Conservation (phyloP, 139 green algal genomes). For the Pseudopediastrum boryanum region DNA sequence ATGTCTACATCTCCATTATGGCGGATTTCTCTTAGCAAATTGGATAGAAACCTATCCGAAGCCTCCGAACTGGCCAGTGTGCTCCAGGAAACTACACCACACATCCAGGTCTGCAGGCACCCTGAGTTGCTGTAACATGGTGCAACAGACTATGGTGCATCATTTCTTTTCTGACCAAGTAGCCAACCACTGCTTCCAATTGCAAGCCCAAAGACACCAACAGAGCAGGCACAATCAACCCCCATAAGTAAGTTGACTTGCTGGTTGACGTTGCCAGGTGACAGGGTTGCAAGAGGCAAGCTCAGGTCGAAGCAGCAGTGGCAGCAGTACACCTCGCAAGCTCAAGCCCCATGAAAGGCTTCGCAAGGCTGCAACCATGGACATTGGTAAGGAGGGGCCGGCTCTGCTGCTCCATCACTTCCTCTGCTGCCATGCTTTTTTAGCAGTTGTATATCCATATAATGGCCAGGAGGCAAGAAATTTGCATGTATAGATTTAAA, state of each 20-base stretch:
- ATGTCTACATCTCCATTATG: constrained; percentile 26
- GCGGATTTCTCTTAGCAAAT: constrained; percentile 37
- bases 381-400: too few relatives aligned
- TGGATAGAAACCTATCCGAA: constrained; percentile 50
- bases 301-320: too few relatives aligned
- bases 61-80: constrained; percentile 72
- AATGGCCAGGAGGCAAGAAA: not conserved
- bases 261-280: not conserved
- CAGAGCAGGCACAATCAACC: constrained; percentile 2
- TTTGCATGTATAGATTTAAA: not conserved
- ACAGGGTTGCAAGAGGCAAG: too few relatives aligned
- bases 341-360: too few relatives aligned
- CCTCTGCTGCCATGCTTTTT: too few relatives aligned
- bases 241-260: not conserved
- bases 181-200: too few relatives aligned
- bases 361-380: too few relatives aligned
- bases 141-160: constrained; percentile 46
- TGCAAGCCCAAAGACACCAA: constrained; percentile 53
- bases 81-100: constrained; percentile 62
- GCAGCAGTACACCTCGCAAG: too few relatives aligned
- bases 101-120: constrained; percentile 42
- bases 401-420: too few relatives aligned
- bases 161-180: too few relatives aligned
- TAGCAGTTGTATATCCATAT: too few relatives aligned
- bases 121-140: not conserved